Conservation (phyloP, 2,329 filamentous ascomycete genomes). For the Trichoderma sp. region DNA sequence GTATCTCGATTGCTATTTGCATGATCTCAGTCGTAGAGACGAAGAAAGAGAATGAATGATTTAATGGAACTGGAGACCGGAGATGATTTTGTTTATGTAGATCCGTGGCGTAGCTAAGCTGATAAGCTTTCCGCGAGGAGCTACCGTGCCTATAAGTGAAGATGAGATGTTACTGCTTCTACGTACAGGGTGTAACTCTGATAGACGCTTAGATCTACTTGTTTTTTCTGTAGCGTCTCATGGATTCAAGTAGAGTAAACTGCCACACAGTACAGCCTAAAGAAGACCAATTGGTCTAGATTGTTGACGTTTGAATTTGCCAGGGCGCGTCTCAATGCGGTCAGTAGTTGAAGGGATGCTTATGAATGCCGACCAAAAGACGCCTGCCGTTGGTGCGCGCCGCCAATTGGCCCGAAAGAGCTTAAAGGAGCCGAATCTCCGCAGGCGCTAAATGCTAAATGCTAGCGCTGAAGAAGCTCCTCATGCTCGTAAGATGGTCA, state of each 20-base stretch:
- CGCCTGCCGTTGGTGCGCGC: background rate
- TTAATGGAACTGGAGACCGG: background rate
- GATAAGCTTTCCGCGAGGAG: background rate
- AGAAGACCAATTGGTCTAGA: too few species aligned
- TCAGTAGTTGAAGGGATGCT: conserved; percentile 12
- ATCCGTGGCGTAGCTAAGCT: background rate
- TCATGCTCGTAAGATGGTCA: conserved; percentile 8
- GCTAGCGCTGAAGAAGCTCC: conserved; percentile 4
- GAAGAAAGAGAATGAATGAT: background rate
- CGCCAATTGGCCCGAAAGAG: conserved; percentile 10
- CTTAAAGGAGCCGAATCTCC: conserved; percentile 9
- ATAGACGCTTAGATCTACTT: background rate
- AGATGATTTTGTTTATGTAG: background rate
- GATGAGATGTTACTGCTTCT: background rate
- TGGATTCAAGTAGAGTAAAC: too few species aligned
- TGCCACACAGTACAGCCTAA: too few species aligned
- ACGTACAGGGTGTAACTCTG: background rate
- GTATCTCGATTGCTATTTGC: background rate
- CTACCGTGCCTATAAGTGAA: background rate
- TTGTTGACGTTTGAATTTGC: background rate
- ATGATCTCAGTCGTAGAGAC: background rate
- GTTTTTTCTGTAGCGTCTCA: too few species aligned
- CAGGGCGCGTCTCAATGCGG: conserved; percentile 16
- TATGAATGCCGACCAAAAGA: conserved; percentile 10
- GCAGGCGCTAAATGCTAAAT: background rate